Conservation (phyloP, 768 basidiomycete genomes). For the Xanthoconium purpureum region DNA sequence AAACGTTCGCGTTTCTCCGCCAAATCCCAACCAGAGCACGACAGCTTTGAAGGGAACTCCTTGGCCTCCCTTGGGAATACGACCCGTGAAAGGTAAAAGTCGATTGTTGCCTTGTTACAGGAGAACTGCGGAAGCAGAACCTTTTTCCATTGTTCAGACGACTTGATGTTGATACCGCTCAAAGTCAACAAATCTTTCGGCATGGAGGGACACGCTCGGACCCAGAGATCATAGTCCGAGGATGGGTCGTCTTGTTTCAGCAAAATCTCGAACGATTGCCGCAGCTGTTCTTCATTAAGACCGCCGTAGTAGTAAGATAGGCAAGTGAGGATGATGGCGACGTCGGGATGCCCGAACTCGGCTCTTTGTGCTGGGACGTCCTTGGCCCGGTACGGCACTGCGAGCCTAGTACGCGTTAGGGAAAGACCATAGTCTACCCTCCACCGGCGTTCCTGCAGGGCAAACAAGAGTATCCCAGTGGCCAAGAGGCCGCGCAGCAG, state of each 20-base stretch:
- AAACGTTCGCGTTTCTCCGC: conserved; percentile 24
- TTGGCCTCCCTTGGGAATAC: conserved; percentile 41
- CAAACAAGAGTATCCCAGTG: conserved; percentile 30
- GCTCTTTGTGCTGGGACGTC: conserved; percentile 36
- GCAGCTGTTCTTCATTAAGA: conserved; percentile 14
- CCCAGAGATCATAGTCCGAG: neutral
- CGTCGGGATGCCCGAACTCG: conserved; percentile 40
- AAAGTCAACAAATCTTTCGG: neutral
- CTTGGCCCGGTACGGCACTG: conserved; percentile 39
- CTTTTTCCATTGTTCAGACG: conserved; percentile 21
- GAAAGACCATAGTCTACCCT: conserved; percentile 39
- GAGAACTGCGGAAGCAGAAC: conserved; percentile 31
- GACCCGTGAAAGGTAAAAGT: conserved; percentile 36
- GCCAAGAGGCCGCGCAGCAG: conserved; percentile 36
- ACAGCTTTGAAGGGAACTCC: conserved; percentile 35
- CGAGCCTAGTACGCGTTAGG: conserved; percentile 31
- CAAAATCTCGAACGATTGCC: neutral
- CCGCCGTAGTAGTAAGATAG: conserved; percentile 39
- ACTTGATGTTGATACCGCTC: conserved; percentile 19
- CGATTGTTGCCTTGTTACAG: conserved; percentile 29
- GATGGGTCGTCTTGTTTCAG: conserved; percentile 4
- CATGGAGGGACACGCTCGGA: neutral
- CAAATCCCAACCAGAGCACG: conserved; percentile 39
- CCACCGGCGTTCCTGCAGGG: conserved; percentile 36
- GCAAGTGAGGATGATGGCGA: conserved; percentile 35